Evolutionary conservation across 108 stramenopile genomes (phyloP).

Genomic region (Skeletonema tropicum): DNA sequence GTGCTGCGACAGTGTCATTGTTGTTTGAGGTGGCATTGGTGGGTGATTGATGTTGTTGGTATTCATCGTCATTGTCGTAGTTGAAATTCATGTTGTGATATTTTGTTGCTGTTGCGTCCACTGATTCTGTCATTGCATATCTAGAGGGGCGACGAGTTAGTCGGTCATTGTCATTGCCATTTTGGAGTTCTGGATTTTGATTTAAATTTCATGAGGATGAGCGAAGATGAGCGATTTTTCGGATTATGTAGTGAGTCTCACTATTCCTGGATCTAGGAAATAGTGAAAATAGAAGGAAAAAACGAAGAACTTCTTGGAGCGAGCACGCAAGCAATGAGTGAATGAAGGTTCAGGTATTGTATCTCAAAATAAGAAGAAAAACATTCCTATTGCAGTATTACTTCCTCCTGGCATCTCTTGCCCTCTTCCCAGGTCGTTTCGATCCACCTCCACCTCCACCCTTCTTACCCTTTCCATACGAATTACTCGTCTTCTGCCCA

Average conservation of each 20-base stretch:
- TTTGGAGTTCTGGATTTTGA: too few species aligned
- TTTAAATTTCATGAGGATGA: too few species aligned
- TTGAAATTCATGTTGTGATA: conserved; percentile 26
- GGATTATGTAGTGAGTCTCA: background rate
- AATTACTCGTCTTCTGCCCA: conserved; percentile 54
- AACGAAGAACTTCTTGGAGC: too few species aligned
- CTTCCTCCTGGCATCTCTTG: conserved; percentile 65
- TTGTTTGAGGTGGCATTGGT: background rate
- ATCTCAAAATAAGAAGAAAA: too few species aligned
- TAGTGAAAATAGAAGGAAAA: background rate
- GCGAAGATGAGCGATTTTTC: too few species aligned
- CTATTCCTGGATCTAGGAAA: background rate
- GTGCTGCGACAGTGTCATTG: background rate
- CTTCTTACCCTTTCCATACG: conserved; percentile 27
- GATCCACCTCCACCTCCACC: conserved; percentile 45
- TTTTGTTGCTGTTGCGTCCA: background rate
- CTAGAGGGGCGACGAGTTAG: too few species aligned
- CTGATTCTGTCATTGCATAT: background rate
- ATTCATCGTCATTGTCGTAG: conserved; percentile 13
- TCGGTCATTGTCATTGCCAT: too few species aligned
- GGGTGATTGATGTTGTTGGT: background rate
- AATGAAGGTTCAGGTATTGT: too few species aligned
- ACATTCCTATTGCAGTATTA: background rate
- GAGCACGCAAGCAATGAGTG: too few species aligned
- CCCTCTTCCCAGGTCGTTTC: conserved; percentile 76